Percentiles rank a stretch among this genome's conserved stretches.
Evolutionary conservation across 1,139 yeast genomes (phyloP).

Genomic region (Blastobotrys persicus): DNA sequence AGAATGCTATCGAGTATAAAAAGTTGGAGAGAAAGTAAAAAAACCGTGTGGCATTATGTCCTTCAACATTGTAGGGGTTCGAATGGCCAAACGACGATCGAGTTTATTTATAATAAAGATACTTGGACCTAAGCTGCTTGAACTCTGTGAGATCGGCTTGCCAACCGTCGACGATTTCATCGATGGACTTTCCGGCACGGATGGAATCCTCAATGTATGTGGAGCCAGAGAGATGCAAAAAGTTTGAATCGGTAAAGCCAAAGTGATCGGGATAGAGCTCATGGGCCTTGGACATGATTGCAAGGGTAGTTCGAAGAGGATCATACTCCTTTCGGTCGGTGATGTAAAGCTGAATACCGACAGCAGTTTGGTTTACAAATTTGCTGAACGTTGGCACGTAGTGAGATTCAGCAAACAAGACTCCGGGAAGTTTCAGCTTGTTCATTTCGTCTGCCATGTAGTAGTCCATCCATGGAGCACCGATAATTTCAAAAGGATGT

Average conservation of each 20-base stretch:
- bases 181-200: neutral
- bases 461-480: constrained; percentile 20
- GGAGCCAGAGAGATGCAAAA: neutral
- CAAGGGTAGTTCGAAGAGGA: constrained; percentile 1
- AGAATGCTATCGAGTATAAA: no score
- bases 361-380: constrained; percentile 2
- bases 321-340: constrained; percentile 1
- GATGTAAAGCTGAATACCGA: constrained; percentile 7
- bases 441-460: constrained; percentile 14
- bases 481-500: constrained; percentile 20
- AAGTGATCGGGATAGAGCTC: constrained; percentile 14
- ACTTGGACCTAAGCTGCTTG: neutral
- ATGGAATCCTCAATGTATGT: neutral
- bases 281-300: constrained; percentile 5
- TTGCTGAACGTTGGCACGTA: constrained; percentile 5
- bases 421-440: constrained; percentile 9
- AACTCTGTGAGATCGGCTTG: neutral
- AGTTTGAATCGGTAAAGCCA: constrained; percentile 3
- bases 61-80: no score
- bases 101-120: constrained; percentile 8
- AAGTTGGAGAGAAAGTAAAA: no score
- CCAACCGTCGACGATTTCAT: constrained; percentile 8
- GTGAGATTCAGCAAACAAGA: constrained; percentile 5
- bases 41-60: no score
- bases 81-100: no score